These are phyloP conservation scores for Penicillium sp. DNA, from an alignment of 2,329 filamentous ascomycete genomes.

Conservation along the genomic window DNA sequence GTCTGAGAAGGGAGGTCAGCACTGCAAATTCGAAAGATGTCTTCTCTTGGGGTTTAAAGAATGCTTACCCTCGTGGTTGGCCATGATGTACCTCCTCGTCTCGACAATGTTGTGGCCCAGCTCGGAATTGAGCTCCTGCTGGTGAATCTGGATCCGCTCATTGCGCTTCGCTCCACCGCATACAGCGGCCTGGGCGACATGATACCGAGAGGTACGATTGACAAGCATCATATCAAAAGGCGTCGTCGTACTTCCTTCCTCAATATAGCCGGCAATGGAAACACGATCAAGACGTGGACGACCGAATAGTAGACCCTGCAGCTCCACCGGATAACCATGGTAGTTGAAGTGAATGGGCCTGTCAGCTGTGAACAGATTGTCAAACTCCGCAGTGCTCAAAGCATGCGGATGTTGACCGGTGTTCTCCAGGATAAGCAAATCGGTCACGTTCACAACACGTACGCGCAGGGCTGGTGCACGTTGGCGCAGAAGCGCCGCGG, in stretches of 20 bases:
- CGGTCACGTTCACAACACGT: constrained; percentile 66
- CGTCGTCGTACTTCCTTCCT: constrained; percentile 68
- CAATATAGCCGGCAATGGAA: constrained; percentile 61
- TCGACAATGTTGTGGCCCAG: constrained; percentile 54
- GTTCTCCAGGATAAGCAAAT: constrained; percentile 63
- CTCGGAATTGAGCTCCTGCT: constrained; percentile 52
- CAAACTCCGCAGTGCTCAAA: constrained; percentile 55
- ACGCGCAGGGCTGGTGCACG: constrained; percentile 57
- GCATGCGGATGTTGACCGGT: constrained; percentile 62
- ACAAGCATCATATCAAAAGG: constrained; percentile 71
- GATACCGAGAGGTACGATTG: constrained; percentile 62
- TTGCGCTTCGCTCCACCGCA: constrained; percentile 52
- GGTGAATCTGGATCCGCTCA: constrained; percentile 47
- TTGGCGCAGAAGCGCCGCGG: constrained; percentile 57
- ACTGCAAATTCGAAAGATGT: not conserved
- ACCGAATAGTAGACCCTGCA: constrained; percentile 64
- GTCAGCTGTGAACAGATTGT: constrained; percentile 60
- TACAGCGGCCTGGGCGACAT: constrained; percentile 60
- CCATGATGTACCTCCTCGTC: constrained; percentile 55
- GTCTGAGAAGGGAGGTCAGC: constrained; percentile 40
- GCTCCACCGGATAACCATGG: constrained; percentile 64
- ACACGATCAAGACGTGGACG: constrained; percentile 55
- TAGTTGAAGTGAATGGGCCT: constrained; percentile 65
- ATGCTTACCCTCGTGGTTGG: constrained; percentile 54
- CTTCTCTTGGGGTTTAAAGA: not conserved